A percentile compares a stretch with the other conserved stretches of the same genome.
phyloP scores from a whole-genome alignment of 129 eudicot species.

The Dittrichia graveolens region DNA sequence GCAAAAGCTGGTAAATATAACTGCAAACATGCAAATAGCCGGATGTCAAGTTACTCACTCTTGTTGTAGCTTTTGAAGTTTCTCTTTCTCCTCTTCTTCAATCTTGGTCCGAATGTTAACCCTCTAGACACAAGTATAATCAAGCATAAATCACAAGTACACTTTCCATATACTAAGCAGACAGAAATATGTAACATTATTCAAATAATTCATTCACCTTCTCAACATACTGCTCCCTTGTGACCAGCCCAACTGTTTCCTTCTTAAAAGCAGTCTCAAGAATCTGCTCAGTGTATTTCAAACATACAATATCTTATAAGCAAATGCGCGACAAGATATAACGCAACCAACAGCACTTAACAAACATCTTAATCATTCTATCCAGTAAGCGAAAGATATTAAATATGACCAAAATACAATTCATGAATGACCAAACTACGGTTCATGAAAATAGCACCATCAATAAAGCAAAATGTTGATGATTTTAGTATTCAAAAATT shows the following conservation, averaged over 20 bases:
- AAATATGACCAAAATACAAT: no score
- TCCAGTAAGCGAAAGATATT: no score
- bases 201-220: slow-evolving; percentile 45
- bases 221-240: slow-evolving; percentile 89
- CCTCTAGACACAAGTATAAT: slow-evolving; percentile 46
- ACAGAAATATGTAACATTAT: neutral
- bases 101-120: slow-evolving; percentile 79
- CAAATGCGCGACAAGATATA: neutral
- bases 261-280: slow-evolving; percentile 95
- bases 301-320: neutral
- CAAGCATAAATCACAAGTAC: slow-evolving; percentile 5
- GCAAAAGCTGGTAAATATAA: neutral
- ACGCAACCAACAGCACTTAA: no score
- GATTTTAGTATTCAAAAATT: no score
- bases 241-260: slow-evolving; percentile 93
- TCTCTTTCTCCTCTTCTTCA: slow-evolving; percentile 99
- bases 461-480: no score
- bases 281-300: slow-evolving; percentile 46
- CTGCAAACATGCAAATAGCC: neutral
- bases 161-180: neutral
- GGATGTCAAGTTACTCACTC: slow-evolving; percentile 59
- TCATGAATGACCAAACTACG: no score
- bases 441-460: no score
- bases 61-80: slow-evolving; percentile 93
- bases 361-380: neutral